phyloP scores from a whole-genome alignment of 768 basidiomycete genomes.

The Kwoniella dendrophila region DNA sequence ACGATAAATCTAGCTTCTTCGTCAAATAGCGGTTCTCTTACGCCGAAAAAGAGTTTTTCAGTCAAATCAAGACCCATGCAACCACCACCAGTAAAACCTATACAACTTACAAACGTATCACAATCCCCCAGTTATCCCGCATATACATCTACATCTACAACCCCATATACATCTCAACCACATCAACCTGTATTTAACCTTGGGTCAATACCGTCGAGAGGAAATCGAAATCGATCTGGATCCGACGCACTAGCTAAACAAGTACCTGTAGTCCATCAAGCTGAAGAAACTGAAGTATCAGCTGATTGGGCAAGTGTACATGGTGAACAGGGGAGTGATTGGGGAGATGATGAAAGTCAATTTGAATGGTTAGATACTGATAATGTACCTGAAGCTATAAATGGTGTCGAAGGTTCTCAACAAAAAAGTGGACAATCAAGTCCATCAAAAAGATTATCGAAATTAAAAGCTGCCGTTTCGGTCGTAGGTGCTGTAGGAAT shows the following conservation, averaged over 20 bases:
- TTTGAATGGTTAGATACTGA: conserved; percentile 51
- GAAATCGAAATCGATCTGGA: conserved; percentile 1
- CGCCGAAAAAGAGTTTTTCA: conserved; percentile 22
- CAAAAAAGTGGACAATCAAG: conserved; percentile 16
- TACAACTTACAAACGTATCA: conserved; percentile 9
- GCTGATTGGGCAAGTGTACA: conserved; percentile 33
- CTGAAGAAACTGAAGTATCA: conserved; percentile 13
- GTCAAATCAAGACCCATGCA: neutral
- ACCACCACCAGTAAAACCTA: neutral
- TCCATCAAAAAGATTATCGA: conserved; percentile 37
- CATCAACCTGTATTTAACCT: conserved; percentile 6
- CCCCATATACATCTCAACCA: neutral
- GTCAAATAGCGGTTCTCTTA: conserved; percentile 3
- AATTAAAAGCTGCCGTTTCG: conserved; percentile 32
- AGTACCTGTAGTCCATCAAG: conserved; percentile 5
- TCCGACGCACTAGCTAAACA: conserved; percentile 18
- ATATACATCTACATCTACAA: conserved; percentile 14
- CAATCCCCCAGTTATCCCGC: conserved; percentile 6
- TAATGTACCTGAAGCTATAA: conserved; percentile 35
- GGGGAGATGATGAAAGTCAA: conserved; percentile 49
- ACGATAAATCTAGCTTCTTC: conserved; percentile 1
- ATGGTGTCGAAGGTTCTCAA: conserved; percentile 32
- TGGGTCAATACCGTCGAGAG: neutral
- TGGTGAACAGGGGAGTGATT: conserved; percentile 50
- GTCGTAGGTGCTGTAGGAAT: conserved; percentile 19